These are phyloP conservation scores for Exophiala sp. DNA, from an alignment of 2,329 filamentous ascomycete species.

Conservation along the genomic window DNA sequence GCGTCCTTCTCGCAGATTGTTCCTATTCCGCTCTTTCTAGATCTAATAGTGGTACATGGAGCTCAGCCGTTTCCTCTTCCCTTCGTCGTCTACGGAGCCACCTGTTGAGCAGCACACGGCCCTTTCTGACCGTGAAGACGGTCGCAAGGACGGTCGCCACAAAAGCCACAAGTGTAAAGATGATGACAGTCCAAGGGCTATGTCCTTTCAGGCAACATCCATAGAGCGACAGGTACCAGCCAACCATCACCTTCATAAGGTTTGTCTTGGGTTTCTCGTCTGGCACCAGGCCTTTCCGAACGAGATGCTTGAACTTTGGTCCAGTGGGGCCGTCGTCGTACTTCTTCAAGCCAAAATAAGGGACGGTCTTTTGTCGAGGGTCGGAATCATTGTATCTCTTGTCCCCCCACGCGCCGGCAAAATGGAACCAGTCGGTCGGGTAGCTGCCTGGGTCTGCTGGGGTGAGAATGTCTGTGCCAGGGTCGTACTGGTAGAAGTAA, in stretches of 20 bases:
- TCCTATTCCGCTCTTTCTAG: neutral
- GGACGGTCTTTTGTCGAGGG: constrained; percentile 63
- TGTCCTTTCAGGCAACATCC: constrained; percentile 19
- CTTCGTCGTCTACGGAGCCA: neutral
- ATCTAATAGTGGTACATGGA: neutral
- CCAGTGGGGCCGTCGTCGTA: constrained; percentile 85
- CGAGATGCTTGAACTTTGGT: constrained; percentile 78
- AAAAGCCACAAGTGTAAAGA: constrained; percentile 5
- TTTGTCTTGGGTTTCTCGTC: constrained; percentile 35
- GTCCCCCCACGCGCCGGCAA: constrained; percentile 83
- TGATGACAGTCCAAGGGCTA: constrained; percentile 18
- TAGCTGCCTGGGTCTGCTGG: constrained; percentile 60
- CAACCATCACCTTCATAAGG: constrained; percentile 18
- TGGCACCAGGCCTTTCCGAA: constrained; percentile 64
- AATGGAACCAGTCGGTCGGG: constrained; percentile 85
- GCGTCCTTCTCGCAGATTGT: neutral
- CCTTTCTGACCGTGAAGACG: constrained; percentile 9
- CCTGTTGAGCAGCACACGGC: constrained; percentile 3
- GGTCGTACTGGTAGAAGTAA: constrained; percentile 74
- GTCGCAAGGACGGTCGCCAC: constrained; percentile 1
- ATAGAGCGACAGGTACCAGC: constrained; percentile 19
- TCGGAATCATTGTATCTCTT: constrained; percentile 80
- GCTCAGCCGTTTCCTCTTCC: neutral
- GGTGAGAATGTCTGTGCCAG: constrained; percentile 46
- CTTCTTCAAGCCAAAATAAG: constrained; percentile 86